Percentiles rank a stretch among this genome's conserved stretches.
phyloP scores from a whole-genome alignment of 1,139 yeast genomes.

The Candida sp. region DNA sequence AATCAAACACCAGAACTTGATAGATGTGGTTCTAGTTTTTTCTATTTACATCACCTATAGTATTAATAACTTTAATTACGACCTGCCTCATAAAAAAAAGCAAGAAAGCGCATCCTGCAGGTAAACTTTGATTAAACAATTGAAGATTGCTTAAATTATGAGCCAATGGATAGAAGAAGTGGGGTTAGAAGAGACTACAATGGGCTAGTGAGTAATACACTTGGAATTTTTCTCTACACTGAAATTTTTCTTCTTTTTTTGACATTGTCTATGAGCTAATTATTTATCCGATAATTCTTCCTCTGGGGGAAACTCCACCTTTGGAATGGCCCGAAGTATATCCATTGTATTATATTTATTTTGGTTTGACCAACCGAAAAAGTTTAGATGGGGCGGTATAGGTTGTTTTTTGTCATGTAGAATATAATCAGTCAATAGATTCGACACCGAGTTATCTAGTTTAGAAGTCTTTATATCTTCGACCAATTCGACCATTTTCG shows the following conservation, averaged over 20 bases:
- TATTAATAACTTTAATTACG: no score
- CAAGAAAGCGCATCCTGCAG: no score
- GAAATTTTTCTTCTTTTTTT: no score
- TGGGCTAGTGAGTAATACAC: no score
- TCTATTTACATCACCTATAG: background rate
- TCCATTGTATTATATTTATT: background rate
- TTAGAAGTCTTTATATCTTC: slow-evolving; percentile 4
- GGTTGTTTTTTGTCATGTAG: background rate
- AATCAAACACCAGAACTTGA: background rate
- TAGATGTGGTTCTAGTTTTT: background rate
- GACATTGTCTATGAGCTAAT: no score
- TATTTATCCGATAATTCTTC: no score
- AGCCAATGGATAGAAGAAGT: no score
- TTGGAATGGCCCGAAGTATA: background rate
- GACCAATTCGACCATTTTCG: slow-evolving; percentile 18
- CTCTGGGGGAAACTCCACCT: background rate
- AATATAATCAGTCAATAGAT: background rate
- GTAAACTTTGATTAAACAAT: no score
- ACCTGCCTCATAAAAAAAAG: no score
- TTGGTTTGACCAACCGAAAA: background rate
- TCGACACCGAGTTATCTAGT: background rate
- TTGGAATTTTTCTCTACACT: no score
- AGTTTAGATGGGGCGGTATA: background rate
- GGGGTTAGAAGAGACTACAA: no score
- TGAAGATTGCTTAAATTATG: no score